Evolutionary conservation across 805 yeast species (phyloP).

Genomic region (Schwanniomyces polymorphus): DNA sequence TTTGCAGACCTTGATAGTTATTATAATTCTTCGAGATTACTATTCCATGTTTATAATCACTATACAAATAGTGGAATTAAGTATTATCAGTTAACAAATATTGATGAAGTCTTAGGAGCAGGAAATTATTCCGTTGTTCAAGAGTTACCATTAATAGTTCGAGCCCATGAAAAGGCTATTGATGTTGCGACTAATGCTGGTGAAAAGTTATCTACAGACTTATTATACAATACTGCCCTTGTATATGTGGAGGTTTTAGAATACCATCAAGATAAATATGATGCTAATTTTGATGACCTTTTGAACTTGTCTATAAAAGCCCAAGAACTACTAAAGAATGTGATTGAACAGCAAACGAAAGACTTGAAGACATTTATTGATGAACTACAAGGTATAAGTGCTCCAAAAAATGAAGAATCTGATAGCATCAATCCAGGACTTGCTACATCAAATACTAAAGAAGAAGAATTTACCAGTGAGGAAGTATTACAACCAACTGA

Average conservation of each 20-base stretch:
- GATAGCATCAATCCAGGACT: neutral
- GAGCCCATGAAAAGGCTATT: conserved; percentile 40
- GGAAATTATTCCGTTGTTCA: conserved; percentile 38
- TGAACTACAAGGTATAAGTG: conserved; percentile 16
- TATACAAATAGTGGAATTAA: conserved; percentile 49
- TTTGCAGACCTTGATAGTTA: conserved; percentile 41
- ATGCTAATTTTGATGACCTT: conserved; percentile 12
- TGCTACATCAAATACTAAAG: neutral
- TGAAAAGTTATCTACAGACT: conserved; percentile 35
- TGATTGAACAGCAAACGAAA: conserved; percentile 24
- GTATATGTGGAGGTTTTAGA: conserved; percentile 51
- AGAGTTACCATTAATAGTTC: conserved; percentile 31
- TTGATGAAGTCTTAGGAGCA: conserved; percentile 31
- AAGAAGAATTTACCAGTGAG: conserved; percentile 19
- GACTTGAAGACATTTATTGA: conserved; percentile 26
- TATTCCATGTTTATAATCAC: conserved; percentile 57
- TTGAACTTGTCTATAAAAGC: conserved; percentile 15
- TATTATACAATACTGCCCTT: conserved; percentile 46
- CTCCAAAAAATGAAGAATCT: neutral
- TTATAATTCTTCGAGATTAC: conserved; percentile 60
- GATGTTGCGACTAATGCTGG: conserved; percentile 10
- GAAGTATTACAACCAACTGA: conserved; percentile 35
- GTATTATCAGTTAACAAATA: conserved; percentile 25
- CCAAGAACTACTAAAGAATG: conserved; percentile 18
- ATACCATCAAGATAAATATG: conserved; percentile 20